Conservation (phyloP, 805 yeast species). For the Saccharomycopsis sp. region DNA sequence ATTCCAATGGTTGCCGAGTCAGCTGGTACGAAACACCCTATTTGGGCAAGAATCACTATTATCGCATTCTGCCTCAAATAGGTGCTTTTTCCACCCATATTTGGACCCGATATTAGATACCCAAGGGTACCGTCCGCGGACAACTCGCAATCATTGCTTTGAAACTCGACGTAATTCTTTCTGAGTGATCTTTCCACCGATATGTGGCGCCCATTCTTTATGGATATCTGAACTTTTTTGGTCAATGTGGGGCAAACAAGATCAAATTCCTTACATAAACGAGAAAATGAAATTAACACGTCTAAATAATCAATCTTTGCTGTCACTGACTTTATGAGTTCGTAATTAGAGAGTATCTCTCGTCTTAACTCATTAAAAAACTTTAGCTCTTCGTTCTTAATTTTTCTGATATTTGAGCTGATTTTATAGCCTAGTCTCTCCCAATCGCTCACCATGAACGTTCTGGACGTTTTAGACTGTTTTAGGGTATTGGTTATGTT, state of each 20-base stretch:
- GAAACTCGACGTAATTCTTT: conserved; percentile 34
- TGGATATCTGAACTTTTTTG: conserved; percentile 39
- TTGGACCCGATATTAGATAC: conserved; percentile 81
- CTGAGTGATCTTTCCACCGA: conserved; percentile 74
- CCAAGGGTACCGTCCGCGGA: conserved; percentile 26
- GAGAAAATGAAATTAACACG: conserved; percentile 64
- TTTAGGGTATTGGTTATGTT: conserved; percentile 25
- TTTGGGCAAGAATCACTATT: conserved; percentile 61
- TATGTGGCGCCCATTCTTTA: conserved; percentile 70
- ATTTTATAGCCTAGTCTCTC: conserved; percentile 42
- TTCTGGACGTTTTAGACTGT: conserved; percentile 28
- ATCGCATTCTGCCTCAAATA: conserved; percentile 69
- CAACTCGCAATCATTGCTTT: conserved; percentile 29
- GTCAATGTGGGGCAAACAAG: conserved; percentile 62
- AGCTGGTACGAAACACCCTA: conserved; percentile 72
- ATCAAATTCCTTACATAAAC: conserved; percentile 58
- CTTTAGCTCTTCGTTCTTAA: conserved; percentile 47
- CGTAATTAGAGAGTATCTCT: conserved; percentile 38
- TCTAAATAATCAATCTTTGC: conserved; percentile 60
- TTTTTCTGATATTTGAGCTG: conserved; percentile 39
- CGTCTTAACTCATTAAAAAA: conserved; percentile 45
- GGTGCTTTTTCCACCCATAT: conserved; percentile 83
- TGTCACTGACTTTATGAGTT: conserved; percentile 45
- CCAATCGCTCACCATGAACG: conserved; percentile 47
- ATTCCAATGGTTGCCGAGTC: conserved; percentile 55